Base-by-base conservation (phyloP, 2,329 filamentous ascomycete genomes). In the Hypocreales sp. region DNA sequence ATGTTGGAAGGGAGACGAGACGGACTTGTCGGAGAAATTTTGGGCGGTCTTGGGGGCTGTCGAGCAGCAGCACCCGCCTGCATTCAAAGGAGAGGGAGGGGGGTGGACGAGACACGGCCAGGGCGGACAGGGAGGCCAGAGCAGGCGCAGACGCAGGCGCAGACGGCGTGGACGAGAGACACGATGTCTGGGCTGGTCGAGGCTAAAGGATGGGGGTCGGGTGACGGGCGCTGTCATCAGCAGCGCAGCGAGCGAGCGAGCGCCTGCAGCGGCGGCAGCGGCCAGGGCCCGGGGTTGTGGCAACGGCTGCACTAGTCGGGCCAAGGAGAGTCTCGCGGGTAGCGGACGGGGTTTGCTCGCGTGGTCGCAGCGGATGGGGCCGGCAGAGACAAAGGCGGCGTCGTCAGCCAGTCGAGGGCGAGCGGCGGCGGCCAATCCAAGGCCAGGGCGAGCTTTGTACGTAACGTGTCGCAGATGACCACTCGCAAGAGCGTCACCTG, bases 1-100 rank as follows among this genome's bases (percentile, higher is more conserved):
- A 94, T 93, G 59, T 80, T 82, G 58, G 80, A 81, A 52, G 70
- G 68, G 40, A 80, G 73, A 60, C 75, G 74, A 55, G 65, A 67
- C 44, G 63, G 64, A 40, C 57, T 66, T 67, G 67, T 60, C 50
- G 73, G 65, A 72, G 80, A 70, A 93, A 94, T 94, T 58, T 72
- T 94, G 83, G 66, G 68, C 63, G 64, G 61, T 57, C 51, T 55
- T 66, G 65, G 73, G n/a, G 76, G 79, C 81, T 86, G 79, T 67
- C 57, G 55, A 56, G 66, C 69, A 74, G 73, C 75, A 80, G 75
- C 77, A 67, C 75, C 69, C 58, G 54, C 63, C 67, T 58, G 64
- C 64, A 56, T 44, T 47, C 31, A 34, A 44, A 48, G 42, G 42
- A 35, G 31, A 35, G 27, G 41, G 42, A 35, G 29, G 35, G 26